Conservation (phyloP, 768 basidiomycete species). For the Leucocoprinus birnbaumii region DNA sequence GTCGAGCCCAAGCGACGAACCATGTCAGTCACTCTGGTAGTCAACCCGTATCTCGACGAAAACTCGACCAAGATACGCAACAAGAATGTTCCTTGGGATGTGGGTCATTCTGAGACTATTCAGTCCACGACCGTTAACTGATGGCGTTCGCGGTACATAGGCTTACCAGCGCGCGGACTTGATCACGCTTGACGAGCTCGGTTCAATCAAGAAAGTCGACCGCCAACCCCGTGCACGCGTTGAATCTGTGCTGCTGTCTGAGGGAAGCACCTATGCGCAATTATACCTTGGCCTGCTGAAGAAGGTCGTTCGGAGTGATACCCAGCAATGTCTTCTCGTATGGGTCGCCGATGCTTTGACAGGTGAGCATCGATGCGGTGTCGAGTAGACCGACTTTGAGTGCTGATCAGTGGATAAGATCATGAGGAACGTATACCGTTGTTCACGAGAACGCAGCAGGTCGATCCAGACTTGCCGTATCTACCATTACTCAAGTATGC, state of each 20-base stretch:
- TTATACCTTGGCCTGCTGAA: constrained; percentile 90
- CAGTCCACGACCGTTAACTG: constrained; percentile 13
- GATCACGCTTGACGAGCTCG: constrained; percentile 83
- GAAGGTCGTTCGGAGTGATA: constrained; percentile 77
- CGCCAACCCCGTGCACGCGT: constrained; percentile 70
- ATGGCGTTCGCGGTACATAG: constrained; percentile 38
- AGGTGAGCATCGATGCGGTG: constrained; percentile 41
- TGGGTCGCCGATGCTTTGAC: constrained; percentile 85
- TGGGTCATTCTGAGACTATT: constrained; percentile 26
- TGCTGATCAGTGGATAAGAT: constrained; percentile 39
- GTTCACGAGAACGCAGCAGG: constrained; percentile 58
- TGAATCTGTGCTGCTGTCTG: constrained; percentile 77
- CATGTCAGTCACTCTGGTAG: constrained; percentile 78
- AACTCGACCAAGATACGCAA: constrained; percentile 82
- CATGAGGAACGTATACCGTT: constrained; percentile 85
- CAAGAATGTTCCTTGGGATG: constrained; percentile 97
- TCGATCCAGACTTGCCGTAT: constrained; percentile 81
- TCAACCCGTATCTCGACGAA: constrained; percentile 84
- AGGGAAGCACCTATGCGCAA: constrained; percentile 80
- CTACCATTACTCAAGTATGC: constrained; percentile 69
- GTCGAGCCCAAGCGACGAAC: constrained; percentile 2
- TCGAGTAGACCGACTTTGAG: not conserved
- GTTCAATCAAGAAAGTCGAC: constrained; percentile 88
- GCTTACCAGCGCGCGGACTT: constrained; percentile 94
- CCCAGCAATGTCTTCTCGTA: constrained; percentile 84